These are phyloP conservation scores for Pseudodiploospora longispora DNA, from an alignment of 2,329 filamentous ascomycete species.

Conservation along the genomic window DNA sequence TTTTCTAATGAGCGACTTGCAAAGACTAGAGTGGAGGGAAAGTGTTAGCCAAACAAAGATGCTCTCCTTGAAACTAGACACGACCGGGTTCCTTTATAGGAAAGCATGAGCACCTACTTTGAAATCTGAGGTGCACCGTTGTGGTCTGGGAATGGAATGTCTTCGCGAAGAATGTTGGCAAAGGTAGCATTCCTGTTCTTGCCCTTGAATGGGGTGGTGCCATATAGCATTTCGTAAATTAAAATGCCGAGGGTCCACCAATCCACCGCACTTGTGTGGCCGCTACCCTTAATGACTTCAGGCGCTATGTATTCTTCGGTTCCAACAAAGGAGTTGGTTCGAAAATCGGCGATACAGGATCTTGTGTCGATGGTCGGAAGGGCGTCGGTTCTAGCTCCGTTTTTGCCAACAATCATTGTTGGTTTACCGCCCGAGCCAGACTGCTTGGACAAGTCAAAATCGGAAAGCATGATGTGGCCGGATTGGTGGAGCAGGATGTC, in stretches of 20 bases:
- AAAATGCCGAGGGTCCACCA: conserved; percentile 99
- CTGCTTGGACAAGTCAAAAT: conserved; percentile 97
- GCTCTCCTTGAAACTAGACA: neutral
- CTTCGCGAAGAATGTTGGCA: conserved; percentile 91
- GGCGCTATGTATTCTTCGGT: conserved; percentile 99
- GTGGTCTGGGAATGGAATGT: conserved; percentile 92
- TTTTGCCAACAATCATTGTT: conserved; percentile 93
- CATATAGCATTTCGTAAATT: conserved; percentile 98
- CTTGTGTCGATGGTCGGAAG: conserved; percentile 97
- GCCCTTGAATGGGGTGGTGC: conserved; percentile 97
- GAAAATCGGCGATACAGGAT: conserved; percentile 95
- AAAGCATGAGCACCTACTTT: conserved; percentile 57
- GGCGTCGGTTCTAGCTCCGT: conserved; percentile 76
- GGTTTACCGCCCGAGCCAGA: conserved; percentile 92
- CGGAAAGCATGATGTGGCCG: conserved; percentile 99
- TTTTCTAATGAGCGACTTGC: conserved; percentile 94
- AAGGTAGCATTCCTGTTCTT: conserved; percentile 98
- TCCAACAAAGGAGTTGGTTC: conserved; percentile 96
- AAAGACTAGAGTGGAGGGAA: conserved; percentile 53
- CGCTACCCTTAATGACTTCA: conserved; percentile 97
- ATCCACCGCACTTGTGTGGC: conserved; percentile 95
- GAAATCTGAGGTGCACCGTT: conserved; percentile 76
- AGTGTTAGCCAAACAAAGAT: neutral
- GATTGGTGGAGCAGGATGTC: conserved; percentile 97
- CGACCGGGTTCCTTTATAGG: too few relatives aligned